Evolutionary conservation across 345 rosid genomes (phyloP).

Genomic region (Brassica rapa): DNA sequence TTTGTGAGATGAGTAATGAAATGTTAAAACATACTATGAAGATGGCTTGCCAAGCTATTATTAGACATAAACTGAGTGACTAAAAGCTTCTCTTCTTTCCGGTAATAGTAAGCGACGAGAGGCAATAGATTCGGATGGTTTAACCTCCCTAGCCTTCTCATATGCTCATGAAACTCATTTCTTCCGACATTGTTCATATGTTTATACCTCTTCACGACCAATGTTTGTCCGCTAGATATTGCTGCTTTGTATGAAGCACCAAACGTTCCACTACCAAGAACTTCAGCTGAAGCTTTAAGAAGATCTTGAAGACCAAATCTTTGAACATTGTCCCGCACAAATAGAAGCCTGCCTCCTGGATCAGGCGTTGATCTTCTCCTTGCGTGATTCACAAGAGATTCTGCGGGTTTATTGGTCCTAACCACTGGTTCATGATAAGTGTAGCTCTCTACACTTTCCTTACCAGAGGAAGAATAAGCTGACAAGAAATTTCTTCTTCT

Average conservation of each 20-base stretch:
- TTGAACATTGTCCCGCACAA: slow-evolving; percentile 52
- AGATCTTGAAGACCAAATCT: slow-evolving; percentile 67
- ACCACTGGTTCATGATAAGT: slow-evolving; percentile 16
- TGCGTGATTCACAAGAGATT: slow-evolving; percentile 23
- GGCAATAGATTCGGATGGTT: slow-evolving; percentile 60
- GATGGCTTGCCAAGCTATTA: slow-evolving; percentile 67
- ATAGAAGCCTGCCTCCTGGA: slow-evolving; percentile 45
- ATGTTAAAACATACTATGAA: slow-evolving; percentile 53
- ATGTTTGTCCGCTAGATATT: slow-evolving; percentile 37
- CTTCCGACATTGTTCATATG: slow-evolving; percentile 69
- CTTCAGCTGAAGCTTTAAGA: slow-evolving; percentile 70
- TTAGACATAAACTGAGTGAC: slow-evolving; percentile 50
- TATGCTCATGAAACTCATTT: slow-evolving; percentile 74
- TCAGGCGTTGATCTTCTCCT: slow-evolving; percentile 36
- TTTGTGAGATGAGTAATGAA: neutral
- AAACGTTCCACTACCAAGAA: slow-evolving; percentile 76
- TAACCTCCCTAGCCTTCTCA: slow-evolving; percentile 64
- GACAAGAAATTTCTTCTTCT: slow-evolving; percentile 22
- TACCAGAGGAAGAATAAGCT: slow-evolving; percentile 13
- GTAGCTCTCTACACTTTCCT: slow-evolving; percentile 38
- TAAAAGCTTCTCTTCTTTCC: slow-evolving; percentile 70
- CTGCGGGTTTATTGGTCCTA: slow-evolving; percentile 2
- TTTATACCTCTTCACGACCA: slow-evolving; percentile 79
- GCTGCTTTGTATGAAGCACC: slow-evolving; percentile 77
- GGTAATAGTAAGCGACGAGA: slow-evolving; percentile 58